Evolutionary conservation across 495 filamentous ascomycete genomes (phyloP).

Genomic region (Daldinia concentrica): DNA sequence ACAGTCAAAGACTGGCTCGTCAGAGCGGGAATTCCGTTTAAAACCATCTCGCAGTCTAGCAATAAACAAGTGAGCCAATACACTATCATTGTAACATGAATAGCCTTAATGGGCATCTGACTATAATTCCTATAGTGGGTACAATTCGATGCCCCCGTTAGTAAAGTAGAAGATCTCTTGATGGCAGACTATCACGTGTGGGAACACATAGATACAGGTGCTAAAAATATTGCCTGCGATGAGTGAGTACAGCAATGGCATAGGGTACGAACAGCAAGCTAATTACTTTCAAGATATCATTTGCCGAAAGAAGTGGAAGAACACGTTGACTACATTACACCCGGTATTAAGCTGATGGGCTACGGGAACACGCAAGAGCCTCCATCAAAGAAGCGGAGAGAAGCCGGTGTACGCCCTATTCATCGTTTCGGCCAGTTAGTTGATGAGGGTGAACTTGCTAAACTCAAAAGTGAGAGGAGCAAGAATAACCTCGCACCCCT

Average conservation of each 20-base stretch:
- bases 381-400: slow-evolving; percentile 12
- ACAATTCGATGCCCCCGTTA: slow-evolving; percentile 63
- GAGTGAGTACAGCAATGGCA: slow-evolving; percentile 34
- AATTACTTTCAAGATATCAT: slow-evolving; percentile 55
- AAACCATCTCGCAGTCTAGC: slow-evolving; percentile 50
- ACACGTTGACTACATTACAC: slow-evolving; percentile 69
- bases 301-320: slow-evolving; percentile 59
- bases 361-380: slow-evolving; percentile 36
- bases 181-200: slow-evolving; percentile 65
- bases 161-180: slow-evolving; percentile 64
- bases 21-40: slow-evolving; percentile 60
- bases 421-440: slow-evolving; percentile 12
- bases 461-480: slow-evolving; percentile 35
- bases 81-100: background rate
- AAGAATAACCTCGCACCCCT: background rate
- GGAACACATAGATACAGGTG: slow-evolving; percentile 53
- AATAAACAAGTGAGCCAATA: slow-evolving; percentile 39
- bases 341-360: slow-evolving; percentile 60
- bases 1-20: slow-evolving; percentile 62
- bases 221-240: slow-evolving; percentile 43
- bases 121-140: slow-evolving; percentile 53
- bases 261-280: background rate
- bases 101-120: slow-evolving; percentile 41
- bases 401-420: background rate
- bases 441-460: slow-evolving; percentile 15